Evolutionary conservation across 2,329 filamentous ascomycete species (phyloP), one percentile per base, ranked within the genome.

Genomic region (Diaporthe nobilis): DNA sequence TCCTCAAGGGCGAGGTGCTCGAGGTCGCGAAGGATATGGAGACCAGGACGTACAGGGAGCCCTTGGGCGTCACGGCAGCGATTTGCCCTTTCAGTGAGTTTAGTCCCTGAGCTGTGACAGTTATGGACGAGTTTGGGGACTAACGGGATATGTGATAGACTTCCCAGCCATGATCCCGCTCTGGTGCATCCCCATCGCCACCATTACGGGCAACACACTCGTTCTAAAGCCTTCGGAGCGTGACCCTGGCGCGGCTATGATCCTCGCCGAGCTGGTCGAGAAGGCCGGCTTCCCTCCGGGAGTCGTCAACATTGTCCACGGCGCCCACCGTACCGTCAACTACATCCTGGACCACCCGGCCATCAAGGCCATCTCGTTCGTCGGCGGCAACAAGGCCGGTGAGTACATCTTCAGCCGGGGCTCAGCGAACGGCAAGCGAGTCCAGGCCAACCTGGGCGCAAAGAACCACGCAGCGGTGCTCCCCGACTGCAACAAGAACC

Each of bases 11-110:
- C 53, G 94, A 97, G 86, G 89, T 97, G 60, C 88, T 97, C 47
- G 94, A 97, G 87, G 94, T 97, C 17, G 91, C 94, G 73, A 96
- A 95, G 88, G 94, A 97, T 81, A 97, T 97, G 94, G 94, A 97
- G 88, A 97, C 94, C 42, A 88, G 94, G 82, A 94, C 91, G 76
- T 97, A 97, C 84, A 90, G 92, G 77, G 94, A 97, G 88, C 94
- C 94, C 76, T 86, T 97, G 81, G 94, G 94, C 73, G 92, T 97
- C 47, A 92, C 94, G 58, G 94, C 94, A 75, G 94, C 94, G 75
- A 97, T 97, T 80, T 97, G 94, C 88, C 94, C 94, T 2, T 97
- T 97, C 83, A 97, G 93, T 95, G 83, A 84, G 92, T 86, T 67
- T 28, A 70, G 49, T 25, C 37, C 37, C 37, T 25, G 34, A 15